Evolutionary conservation across 306 rosid species (phyloP), one percentile per base, ranked within the genome.

Genomic region (Medicago ruthenica): DNA sequence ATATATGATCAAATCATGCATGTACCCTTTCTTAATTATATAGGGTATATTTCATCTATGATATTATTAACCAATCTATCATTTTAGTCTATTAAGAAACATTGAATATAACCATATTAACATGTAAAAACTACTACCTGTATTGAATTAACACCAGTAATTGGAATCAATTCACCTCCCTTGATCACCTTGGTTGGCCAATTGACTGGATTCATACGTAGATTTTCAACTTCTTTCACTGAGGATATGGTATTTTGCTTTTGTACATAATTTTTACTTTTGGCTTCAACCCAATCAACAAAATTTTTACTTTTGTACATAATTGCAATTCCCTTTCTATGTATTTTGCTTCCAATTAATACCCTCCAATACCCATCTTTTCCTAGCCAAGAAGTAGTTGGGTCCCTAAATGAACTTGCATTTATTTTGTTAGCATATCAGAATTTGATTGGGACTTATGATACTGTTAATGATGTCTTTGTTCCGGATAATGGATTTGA

Each of bases 361-460:
- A 88, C 81, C 57, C 97, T 84, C 92, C 92, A 89, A 13, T 8
- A 57, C 34, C 81, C 77, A 44, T 93, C 96, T 16, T 76, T 82
- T 40, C 98, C 98, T 9, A 80, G 11, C 96, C 96, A 91, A 37
- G 92, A 91, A 39, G 97, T 88, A 64, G 98, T 89, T 5, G 97
- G 98, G 78, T 93, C 98, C 12, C 98, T 81, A 41, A 91, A 91
- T 8, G 92, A 86, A 84, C 84, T 85, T 37, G 93, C 44, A 79
- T 91, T 86, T 24, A 91, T 84, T 4, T 58, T 67, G 74, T 89
- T 89, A 0, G 50, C 60, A 2, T n/a, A n/a, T n/a, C n/a, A n/a
- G n/a, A n/a, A n/a, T n/a, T n/a, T n/a, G n/a, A n/a, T n/a, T n/a
- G n/a, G n/a, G n/a, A n/a, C n/a, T n/a, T n/a, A n/a, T n/a, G n/a